These are phyloP conservation scores for Penicillium palitans DNA, from an alignment of 2,329 filamentous ascomycete genomes.

Conservation along the genomic window DNA sequence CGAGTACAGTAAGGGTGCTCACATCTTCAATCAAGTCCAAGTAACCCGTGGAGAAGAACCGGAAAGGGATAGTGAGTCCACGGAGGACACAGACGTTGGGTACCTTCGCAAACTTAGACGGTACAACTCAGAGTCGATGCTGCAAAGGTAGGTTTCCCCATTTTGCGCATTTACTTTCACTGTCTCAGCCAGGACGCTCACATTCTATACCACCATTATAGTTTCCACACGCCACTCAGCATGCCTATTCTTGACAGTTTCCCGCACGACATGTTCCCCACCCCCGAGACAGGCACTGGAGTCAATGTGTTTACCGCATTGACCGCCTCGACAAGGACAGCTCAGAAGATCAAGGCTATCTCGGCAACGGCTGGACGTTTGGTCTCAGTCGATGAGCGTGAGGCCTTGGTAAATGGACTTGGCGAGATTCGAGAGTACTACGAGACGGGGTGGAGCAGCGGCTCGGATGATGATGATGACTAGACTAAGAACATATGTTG, in stretches of 20 bases:
- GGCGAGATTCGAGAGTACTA: slow-evolving; percentile 84
- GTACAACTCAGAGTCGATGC: slow-evolving; percentile 37
- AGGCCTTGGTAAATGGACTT: slow-evolving; percentile 77
- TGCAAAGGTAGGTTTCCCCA: slow-evolving; percentile 33
- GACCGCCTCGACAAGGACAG: slow-evolving; percentile 73
- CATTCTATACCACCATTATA: slow-evolving; percentile 16
- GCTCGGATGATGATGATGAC: slow-evolving; percentile 50
- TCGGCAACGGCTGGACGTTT: slow-evolving; percentile 62
- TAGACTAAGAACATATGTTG: slow-evolving; percentile 19
- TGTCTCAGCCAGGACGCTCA: slow-evolving; percentile 12
- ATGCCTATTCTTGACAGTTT: slow-evolving; percentile 84
- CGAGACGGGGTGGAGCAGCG: slow-evolving; percentile 81
- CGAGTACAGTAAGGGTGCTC: slow-evolving; percentile 25
- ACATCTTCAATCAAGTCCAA: slow-evolving; percentile 40
- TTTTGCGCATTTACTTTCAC: not conserved
- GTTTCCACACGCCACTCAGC: slow-evolving; percentile 50
- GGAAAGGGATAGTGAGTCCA: slow-evolving; percentile 14
- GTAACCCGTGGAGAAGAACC: slow-evolving; percentile 32
- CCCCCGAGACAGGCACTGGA: slow-evolving; percentile 46
- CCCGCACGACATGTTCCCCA: slow-evolving; percentile 68
- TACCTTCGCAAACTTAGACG: slow-evolving; percentile 33
- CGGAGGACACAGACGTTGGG: slow-evolving; percentile 26
- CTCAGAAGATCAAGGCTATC: slow-evolving; percentile 65
- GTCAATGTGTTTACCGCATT: slow-evolving; percentile 57
- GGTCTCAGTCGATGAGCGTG: slow-evolving; percentile 75